Evolutionary conservation across 495 filamentous ascomycete genomes (phyloP), one percentile per base, ranked within the genome.

Genomic region (Aeminium ludgeri): DNA sequence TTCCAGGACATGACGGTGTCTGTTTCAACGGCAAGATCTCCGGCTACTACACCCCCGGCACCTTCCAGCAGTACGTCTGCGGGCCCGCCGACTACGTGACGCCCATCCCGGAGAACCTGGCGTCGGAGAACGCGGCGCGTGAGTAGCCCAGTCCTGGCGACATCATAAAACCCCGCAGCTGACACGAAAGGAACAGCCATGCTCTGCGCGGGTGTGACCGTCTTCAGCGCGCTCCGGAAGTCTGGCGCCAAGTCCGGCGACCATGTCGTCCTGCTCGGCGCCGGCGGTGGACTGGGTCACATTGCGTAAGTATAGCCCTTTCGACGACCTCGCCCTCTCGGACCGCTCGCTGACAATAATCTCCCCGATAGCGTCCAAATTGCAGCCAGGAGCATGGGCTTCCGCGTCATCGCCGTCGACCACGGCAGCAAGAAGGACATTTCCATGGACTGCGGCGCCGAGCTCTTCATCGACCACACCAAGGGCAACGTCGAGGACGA

Each of bases 221-320:
- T 89, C 48, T 94, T 92, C 67, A 92, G 91, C 63, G 86, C 82
- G 11, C 57, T 94, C 36, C 92, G 92, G 63, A 82, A 89, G 57
- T 82, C 80, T 1, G 73, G 73, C 10, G 76, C 65, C 0, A 62
- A 70, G 2, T 73, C 84, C 0, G 86, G 86, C 25, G 72, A 91
- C 59, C 77, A 68, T 16, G 75, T 94, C 10, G 84, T 81, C 46
- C 79, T 94, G 47, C 83, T 89, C 37, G 86, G 86, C 45, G 86
- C 85, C 11, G 86, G 85, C 18, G 86, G 86, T 55, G 86, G 86
- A 13, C 66, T 94, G 19, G 86, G 86, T 15, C 76, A 71, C 46
- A 65, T 93, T 45, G 86, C 86, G 16, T 62, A 79, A 49, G 72
- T 34, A 74, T 93, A 45, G 82, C 76, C 38, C 83, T 92, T n/a